Evolutionary conservation across 148 eudicot genomes (phyloP).

Genomic region (Camellia japonica): DNA sequence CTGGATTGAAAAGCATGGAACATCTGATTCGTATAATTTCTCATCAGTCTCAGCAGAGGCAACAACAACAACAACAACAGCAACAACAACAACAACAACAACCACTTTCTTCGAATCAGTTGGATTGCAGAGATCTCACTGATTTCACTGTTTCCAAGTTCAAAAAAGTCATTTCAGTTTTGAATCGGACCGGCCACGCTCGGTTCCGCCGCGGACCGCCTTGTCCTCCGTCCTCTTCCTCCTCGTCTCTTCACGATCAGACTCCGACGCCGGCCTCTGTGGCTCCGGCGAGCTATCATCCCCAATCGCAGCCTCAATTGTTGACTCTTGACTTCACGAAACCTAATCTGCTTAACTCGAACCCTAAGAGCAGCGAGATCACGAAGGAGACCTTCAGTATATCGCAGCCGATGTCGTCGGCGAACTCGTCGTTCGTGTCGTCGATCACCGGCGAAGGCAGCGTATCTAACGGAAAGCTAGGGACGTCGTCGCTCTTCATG

Average conservation of each 20-base stretch:
- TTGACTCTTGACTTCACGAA: constrained; percentile 46
- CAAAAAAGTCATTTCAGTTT: constrained; percentile 36
- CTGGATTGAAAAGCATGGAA: constrained; percentile 49
- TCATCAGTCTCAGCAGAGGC: constrained; percentile 18
- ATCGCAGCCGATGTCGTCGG: constrained; percentile 30
- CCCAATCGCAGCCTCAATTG: constrained; percentile 1
- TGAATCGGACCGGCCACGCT: constrained; percentile 72
- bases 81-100: background rate
- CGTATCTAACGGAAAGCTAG: constrained; percentile 52
- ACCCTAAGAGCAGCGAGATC: background rate
- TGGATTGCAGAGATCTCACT: constrained; percentile 35
- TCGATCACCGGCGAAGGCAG: constrained; percentile 54
- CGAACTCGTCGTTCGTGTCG: constrained; percentile 36
- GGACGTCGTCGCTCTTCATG: constrained; percentile 16
- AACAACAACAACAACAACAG: background rate
- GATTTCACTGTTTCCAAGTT: constrained; percentile 49
- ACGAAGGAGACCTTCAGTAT: constrained; percentile 26
- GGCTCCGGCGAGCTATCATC: background rate
- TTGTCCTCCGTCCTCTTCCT: background rate
- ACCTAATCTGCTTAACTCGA: constrained; percentile 12
- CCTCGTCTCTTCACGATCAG: background rate
- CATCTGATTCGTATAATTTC: constrained; percentile 38
- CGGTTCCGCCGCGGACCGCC: constrained; percentile 67
- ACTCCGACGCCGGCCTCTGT: background rate
- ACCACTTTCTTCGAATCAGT: background rate